Conservation (phyloP, 1,284 basidiomycete genomes). For the Sporisorium sorghi region DNA sequence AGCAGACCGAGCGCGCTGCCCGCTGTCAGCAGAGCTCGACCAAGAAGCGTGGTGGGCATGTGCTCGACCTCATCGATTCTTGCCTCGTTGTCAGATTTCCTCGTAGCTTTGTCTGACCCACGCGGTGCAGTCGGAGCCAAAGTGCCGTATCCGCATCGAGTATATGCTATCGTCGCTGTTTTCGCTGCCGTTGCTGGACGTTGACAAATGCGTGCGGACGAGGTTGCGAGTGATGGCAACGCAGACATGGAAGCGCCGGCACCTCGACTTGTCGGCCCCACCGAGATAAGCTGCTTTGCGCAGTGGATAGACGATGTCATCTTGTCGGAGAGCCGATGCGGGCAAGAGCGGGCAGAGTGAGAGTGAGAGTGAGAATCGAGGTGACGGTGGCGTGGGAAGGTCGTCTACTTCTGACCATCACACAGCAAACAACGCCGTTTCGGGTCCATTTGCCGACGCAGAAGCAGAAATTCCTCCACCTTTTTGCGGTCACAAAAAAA, state of each 20-base stretch:
- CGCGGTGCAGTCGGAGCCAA: constrained; percentile 12
- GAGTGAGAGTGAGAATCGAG: background rate
- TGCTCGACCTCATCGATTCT: constrained; percentile 44
- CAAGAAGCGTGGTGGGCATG: constrained; percentile 21
- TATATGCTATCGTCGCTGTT: too few species aligned
- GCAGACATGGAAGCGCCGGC: constrained; percentile 28
- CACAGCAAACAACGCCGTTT: background rate
- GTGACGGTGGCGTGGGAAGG: constrained; percentile 8
- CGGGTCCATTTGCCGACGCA: background rate
- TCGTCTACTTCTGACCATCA: background rate
- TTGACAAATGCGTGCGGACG: background rate
- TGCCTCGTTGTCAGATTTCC: background rate
- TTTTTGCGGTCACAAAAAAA: background rate
- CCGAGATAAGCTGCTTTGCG: constrained; percentile 15
- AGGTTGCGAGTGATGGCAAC: constrained; percentile 5
- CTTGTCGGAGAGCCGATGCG: background rate
- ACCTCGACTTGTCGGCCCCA: constrained; percentile 13
- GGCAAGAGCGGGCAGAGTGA: background rate
- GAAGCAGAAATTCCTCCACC: constrained; percentile 14
- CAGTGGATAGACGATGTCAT: constrained; percentile 14
- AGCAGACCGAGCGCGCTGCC: constrained; percentile 88
- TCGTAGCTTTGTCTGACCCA: background rate
- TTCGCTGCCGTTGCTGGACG: too few species aligned
- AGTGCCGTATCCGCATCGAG: background rate
- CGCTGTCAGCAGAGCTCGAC: constrained; percentile 78